phyloP scores from a whole-genome alignment of 2,329 filamentous ascomycete genomes.

The Talaromyces sp. region DNA sequence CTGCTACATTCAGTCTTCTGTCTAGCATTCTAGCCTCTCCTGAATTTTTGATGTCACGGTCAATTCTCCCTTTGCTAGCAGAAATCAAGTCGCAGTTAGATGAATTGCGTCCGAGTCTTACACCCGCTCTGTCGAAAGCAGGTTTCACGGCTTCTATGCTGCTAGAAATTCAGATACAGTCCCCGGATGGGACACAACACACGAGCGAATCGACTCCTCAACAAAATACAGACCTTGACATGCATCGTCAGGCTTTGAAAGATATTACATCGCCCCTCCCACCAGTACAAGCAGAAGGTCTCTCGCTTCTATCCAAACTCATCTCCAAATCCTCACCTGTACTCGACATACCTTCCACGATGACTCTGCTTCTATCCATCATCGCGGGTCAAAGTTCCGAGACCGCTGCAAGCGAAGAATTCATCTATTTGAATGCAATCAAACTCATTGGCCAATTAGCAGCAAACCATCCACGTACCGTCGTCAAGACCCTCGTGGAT shows the following conservation, averaged over 20 bases:
- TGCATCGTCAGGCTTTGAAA: slow-evolving; percentile 42
- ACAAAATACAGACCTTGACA: slow-evolving; percentile 40
- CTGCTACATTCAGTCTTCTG: slow-evolving; percentile 43
- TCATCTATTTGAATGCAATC: slow-evolving; percentile 46
- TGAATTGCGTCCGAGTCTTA: slow-evolving; percentile 35
- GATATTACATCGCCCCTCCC: slow-evolving; percentile 42
- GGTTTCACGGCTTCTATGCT: slow-evolving; percentile 45
- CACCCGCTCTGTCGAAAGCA: slow-evolving; percentile 35
- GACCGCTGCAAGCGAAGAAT: slow-evolving; percentile 39
- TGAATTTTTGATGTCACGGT: slow-evolving; percentile 36
- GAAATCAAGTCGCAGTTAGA: slow-evolving; percentile 39
- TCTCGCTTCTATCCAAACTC: slow-evolving; percentile 41
- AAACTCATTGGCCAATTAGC: slow-evolving; percentile 43
- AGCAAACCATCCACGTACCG: slow-evolving; percentile 43
- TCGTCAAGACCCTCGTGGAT: slow-evolving; percentile 42
- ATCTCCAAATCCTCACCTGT: slow-evolving; percentile 44
- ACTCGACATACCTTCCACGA: slow-evolving; percentile 45
- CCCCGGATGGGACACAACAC: slow-evolving; percentile 27
- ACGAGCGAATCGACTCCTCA: slow-evolving; percentile 25
- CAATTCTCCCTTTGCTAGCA: slow-evolving; percentile 32
- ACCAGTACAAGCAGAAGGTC: slow-evolving; percentile 46
- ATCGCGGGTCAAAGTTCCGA: slow-evolving; percentile 35
- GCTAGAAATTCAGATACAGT: slow-evolving; percentile 41
- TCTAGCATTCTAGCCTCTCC: slow-evolving; percentile 45
- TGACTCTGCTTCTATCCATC: slow-evolving; percentile 41